Base-by-base conservation (phyloP, 2,329 filamentous ascomycete genomes). In the Talaromyces funiculosus region DNA sequence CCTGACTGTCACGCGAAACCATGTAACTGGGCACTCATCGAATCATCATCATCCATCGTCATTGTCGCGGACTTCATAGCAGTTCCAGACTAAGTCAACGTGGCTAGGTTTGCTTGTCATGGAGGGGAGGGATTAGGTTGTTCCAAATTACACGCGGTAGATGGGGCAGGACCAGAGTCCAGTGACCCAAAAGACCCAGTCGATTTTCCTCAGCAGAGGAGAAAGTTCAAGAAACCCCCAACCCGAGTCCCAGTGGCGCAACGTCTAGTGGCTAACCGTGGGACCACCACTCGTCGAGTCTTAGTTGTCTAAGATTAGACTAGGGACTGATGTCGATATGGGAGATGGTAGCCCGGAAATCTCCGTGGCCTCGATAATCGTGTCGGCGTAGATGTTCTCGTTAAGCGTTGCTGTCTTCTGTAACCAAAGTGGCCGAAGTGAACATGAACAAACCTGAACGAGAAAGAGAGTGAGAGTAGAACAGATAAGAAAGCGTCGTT, bases 151-250 rank as follows among this genome's bases (percentile, higher is more conserved):
- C 47, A 51, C 29, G 29, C 29, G 47, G 47, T 51, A 14, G 47
- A 51, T 51, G 47, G 47, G 47, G 47, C 47, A 51, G 29, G 47
- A 51, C 29, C 29, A 51, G 29, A 51, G 47, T 51, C 26, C 29
- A 10, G 29, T 18, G 45, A 29, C 43, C 45, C 29, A 26, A 51
- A 51, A 29, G 47, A 51, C 47, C 45, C 45, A 49, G 45, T 49
- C 45, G 26, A 35, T 51, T 51, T 51, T 33, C 47, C 29, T 51
- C 47, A 51, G 47, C 47, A 51, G 45, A n/a, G n/a, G n/a, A n/a
- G n/a, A n/a, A n/a, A n/a, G n/a, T n/a, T 20, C n/a, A 51, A 51
- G 47, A 51, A 51, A 51, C 47, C 47, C 47, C 47, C 47, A 51
- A 51, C 29, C 47, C 29, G 47, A 51, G 47, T 51, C 47, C 47